Conservation (phyloP, 1,139 yeast species). For the Ogataea hybrid region DNA sequence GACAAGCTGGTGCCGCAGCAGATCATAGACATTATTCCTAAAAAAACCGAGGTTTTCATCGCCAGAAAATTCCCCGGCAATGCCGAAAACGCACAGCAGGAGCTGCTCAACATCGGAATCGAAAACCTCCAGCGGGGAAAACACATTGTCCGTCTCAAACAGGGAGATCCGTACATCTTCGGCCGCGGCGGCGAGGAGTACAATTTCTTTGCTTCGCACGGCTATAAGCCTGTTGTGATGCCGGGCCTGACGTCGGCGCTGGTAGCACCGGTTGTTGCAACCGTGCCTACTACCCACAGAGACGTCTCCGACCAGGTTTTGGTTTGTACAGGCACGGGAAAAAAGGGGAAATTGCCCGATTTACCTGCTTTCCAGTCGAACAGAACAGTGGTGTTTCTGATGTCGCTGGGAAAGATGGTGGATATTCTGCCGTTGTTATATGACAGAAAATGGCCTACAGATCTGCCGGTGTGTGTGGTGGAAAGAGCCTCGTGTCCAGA, state of each 20-base stretch:
- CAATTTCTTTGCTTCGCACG: slow-evolving; percentile 61
- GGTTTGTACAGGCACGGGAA: slow-evolving; percentile 93
- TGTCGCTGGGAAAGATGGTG: slow-evolving; percentile 84
- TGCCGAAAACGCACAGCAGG: slow-evolving; percentile 92
- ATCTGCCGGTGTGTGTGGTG: slow-evolving; percentile 78
- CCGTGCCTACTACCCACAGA: slow-evolving; percentile 89
- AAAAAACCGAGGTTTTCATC: slow-evolving; percentile 69
- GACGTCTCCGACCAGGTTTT: slow-evolving; percentile 91
- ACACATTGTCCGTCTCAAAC: slow-evolving; percentile 85
- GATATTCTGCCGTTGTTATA: slow-evolving; percentile 61
- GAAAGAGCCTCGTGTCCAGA: slow-evolving; percentile 95
- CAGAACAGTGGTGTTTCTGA: slow-evolving; percentile 83
- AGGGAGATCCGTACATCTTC: slow-evolving; percentile 96
- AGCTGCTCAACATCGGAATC: slow-evolving; percentile 69
- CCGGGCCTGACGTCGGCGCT: slow-evolving; percentile 93
- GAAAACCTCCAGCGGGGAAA: slow-evolving; percentile 62
- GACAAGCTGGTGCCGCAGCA: slow-evolving; percentile 92
- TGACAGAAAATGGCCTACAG: slow-evolving; percentile 62
- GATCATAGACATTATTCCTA: slow-evolving; percentile 78
- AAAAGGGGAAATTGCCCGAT: slow-evolving; percentile 77
- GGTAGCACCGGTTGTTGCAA: slow-evolving; percentile 83
- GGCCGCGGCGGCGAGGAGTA: slow-evolving; percentile 98
- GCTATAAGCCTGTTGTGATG: slow-evolving; percentile 68
- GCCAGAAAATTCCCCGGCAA: slow-evolving; percentile 97
- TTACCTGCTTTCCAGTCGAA: slow-evolving; percentile 70